These are phyloP conservation scores for Quercus parvula DNA, from an alignment of 306 rosid species.

Conservation along the genomic window DNA sequence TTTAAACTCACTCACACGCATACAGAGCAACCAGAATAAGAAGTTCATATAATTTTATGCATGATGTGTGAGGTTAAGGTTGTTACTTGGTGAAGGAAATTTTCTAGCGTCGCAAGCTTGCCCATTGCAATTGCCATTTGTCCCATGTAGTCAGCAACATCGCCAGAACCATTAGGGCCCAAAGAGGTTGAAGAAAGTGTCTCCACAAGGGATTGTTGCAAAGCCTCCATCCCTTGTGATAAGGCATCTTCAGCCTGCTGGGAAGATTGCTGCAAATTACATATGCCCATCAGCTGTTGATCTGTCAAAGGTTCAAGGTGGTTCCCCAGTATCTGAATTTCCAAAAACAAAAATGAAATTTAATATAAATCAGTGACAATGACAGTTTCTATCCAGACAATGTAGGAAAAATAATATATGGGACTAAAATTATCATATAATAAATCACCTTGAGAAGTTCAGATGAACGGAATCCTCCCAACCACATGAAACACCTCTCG, in stretches of 20 bases:
- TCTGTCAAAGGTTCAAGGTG: constrained; percentile 77
- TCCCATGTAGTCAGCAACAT: constrained; percentile 86
- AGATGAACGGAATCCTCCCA: constrained; percentile 83
- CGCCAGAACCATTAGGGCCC: constrained; percentile 46
- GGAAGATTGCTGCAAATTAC: constrained; percentile 76
- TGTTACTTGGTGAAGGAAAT: constrained; percentile 70
- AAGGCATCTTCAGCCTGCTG: constrained; percentile 93
- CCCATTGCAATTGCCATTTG: constrained; percentile 95
- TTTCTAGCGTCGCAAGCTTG: constrained; percentile 73
- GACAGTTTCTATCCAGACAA: background rate
- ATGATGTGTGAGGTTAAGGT: background rate
- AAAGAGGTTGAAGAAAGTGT: constrained; percentile 58
- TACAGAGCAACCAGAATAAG: background rate
- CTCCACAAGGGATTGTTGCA: constrained; percentile 79
- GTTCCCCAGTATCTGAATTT: constrained; percentile 64
- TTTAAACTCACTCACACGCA: background rate
- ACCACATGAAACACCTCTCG: constrained; percentile 90
- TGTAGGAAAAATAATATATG: background rate
- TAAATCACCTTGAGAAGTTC: constrained; percentile 76
- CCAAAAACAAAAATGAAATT: constrained; percentile 1
- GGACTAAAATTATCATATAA: background rate
- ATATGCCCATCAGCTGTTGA: constrained; percentile 72
- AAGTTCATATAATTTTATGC: background rate
- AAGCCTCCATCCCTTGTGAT: constrained; percentile 89
- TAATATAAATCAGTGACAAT: background rate